Evolutionary conservation across 345 rosid genomes (phyloP).

Genomic region (Sonneratia alba): DNA sequence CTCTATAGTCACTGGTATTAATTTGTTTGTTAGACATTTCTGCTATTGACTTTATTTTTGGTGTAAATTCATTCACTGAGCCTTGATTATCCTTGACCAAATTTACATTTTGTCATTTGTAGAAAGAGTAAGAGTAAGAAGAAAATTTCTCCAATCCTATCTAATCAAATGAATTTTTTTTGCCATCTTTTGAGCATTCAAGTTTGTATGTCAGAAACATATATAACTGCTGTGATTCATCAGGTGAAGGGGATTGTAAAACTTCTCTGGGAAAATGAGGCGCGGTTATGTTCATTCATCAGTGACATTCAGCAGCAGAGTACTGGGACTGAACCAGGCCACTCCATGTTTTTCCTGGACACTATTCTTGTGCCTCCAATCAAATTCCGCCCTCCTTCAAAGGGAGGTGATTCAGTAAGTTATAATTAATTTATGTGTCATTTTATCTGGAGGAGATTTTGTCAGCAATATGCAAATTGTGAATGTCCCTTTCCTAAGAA

Average conservation of each 20-base stretch:
- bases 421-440: not conserved
- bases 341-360: constrained; percentile 70
- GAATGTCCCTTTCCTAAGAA: not conserved
- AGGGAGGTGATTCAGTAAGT: constrained; percentile 89
- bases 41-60: not conserved
- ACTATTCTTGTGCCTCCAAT: constrained; percentile 77
- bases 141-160: not conserved
- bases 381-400: constrained; percentile 79
- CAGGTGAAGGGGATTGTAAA: constrained; percentile 56
- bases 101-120: not conserved
- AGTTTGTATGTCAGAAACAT: constrained; percentile 1
- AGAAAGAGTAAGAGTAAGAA: not conserved
- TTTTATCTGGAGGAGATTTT: not conserved
- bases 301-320: constrained; percentile 62
- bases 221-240: constrained; percentile 8
- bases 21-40: not conserved
- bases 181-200: not conserved
- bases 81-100: not conserved
- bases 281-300: constrained; percentile 60
- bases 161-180: not conserved
- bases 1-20: not conserved
- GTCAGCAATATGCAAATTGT: not conserved
- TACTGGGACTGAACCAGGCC: constrained; percentile 34
- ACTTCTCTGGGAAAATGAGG: constrained; percentile 78
- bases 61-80: not conserved